Evolutionary conservation across 78 protist genomes (phyloP), one percentile per base, ranked within the genome.

Genomic region (Diacronema lutheri): DNA sequence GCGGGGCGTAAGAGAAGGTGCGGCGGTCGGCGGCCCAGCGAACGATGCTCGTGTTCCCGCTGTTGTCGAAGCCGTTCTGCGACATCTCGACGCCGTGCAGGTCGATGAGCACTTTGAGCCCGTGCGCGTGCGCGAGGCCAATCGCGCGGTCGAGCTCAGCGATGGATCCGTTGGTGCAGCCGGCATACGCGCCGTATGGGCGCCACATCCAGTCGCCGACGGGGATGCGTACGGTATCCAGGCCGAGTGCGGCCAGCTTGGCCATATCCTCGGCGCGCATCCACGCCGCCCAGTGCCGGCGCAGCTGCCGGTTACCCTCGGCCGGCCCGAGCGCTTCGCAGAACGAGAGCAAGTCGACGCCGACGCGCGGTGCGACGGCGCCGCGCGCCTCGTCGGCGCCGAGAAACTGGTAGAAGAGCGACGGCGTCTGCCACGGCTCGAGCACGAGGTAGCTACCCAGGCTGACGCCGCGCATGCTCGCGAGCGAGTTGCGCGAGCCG

Each of bases 361-460:
- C 62, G 61, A 61, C 46, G 60, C 11, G 80, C 26, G 62, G 62
- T n/a, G 38, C 60, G 29, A 5, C 60, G 6, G 1, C 14, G 12
- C 41, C 62, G 12, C 0, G 25, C 40, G 14, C 2, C 38, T 9
- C n/a, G 60, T 44, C 62, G 29, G 10, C 9, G 40, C 23, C 1
- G 40, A 44, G 62, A 38, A 68, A 68, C 76, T 72, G 62, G 62
- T 72, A 38, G 80, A 72, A 72, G 60, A 72, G 80, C 29, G 23
- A 12, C 38, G 80, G 80, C 60, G 60, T 38, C 23, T 46, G 44
- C 80, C 80, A 72, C 80, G 80, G 80, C 80, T 72, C 80, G 26
- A 72, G 80, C 33, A 72, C 80, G 62, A 72, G 60, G 56, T 38
- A 72, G 1, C 80, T 61, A 20, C 80, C 80, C 37, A 72, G 60